Conservation (phyloP, 2,329 filamentous ascomycete genomes). For the Penicillium nordicum region DNA sequence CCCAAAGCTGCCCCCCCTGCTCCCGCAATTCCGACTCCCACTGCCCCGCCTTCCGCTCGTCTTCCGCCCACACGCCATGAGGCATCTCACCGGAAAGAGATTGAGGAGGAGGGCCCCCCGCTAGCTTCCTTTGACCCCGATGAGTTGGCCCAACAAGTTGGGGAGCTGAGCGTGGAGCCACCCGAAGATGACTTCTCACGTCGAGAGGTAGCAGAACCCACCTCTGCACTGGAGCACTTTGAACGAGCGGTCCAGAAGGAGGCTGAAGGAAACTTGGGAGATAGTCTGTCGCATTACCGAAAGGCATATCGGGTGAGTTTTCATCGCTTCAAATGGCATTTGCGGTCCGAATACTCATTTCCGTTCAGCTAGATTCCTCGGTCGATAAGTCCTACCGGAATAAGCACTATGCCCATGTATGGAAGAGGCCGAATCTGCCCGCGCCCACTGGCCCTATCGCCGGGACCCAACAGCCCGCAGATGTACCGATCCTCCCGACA, state of each 20-base stretch:
- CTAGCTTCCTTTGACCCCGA: conserved; percentile 24
- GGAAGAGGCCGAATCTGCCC: conserved; percentile 45
- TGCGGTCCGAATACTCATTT: conserved; percentile 14
- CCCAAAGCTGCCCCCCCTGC: conserved; percentile 16
- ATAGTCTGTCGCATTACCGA: conserved; percentile 83
- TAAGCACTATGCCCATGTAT: conserved; percentile 77
- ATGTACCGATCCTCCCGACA: conserved; percentile 50
- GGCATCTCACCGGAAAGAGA: conserved; percentile 37
- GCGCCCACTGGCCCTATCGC: conserved; percentile 53
- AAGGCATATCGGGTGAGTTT: conserved; percentile 73
- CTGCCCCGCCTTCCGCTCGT: conserved; percentile 25
- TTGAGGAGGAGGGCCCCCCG: conserved; percentile 34
- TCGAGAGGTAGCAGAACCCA: conserved; percentile 50
- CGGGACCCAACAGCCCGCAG: conserved; percentile 56
- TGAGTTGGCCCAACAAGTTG: conserved; percentile 36
- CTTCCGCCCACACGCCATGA: conserved; percentile 42
- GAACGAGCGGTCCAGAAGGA: conserved; percentile 90
- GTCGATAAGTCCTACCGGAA: conserved; percentile 86
- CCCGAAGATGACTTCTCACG: conserved; percentile 39
- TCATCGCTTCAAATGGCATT: neutral
- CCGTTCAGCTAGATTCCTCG: conserved; percentile 67
- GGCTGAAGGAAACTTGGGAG: conserved; percentile 76
- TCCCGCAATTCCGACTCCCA: conserved; percentile 9
- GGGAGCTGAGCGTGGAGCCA: conserved; percentile 33
- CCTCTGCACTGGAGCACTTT: conserved; percentile 85